Percentiles rank a stretch among this genome's conserved stretches.
Conservation (phyloP, 441 rosid species). For the Biscutella auriculata region DNA sequence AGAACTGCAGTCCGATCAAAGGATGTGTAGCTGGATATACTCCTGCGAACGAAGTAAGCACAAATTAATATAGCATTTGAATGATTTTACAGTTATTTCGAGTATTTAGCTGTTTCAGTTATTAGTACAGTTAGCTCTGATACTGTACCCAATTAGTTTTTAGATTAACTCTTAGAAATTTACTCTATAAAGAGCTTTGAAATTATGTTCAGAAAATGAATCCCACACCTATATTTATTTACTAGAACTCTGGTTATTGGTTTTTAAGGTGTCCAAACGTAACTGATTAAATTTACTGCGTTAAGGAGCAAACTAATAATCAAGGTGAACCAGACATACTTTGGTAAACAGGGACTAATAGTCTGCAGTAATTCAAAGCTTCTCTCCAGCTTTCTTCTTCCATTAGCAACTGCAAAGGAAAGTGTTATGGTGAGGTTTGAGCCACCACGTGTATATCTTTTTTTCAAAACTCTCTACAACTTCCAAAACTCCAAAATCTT, state of each 20-base stretch:
- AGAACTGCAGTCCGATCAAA: conserved; percentile 70
- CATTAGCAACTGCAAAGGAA: conserved; percentile 54
- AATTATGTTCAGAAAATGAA: neutral
- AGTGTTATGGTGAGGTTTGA: neutral
- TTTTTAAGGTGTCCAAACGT: neutral
- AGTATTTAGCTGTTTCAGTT: neutral
- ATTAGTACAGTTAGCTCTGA: neutral
- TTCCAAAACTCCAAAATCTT: conserved; percentile 1
- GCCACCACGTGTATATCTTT: neutral
- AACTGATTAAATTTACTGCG: neutral
- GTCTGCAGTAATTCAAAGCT: conserved; percentile 60
- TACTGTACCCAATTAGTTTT: neutral
- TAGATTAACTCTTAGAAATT: neutral
- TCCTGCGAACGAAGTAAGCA: conserved; percentile 32
- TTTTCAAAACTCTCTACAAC: neutral
- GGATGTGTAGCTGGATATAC: conserved; percentile 72
- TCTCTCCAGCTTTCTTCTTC: conserved; percentile 68
- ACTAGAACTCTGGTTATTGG: neutral
- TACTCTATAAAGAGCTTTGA: neutral
- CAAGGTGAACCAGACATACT: conserved; percentile 41
- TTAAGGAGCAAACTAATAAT: neutral
- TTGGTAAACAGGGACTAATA: conserved; percentile 68
- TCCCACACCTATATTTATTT: neutral
- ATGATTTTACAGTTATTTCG: neutral
- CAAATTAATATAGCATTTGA: neutral